Percentiles rank a stretch among this genome's conserved stretches.
Evolutionary conservation across 2,329 filamentous ascomycete species (phyloP).

Genomic region (Cercospora sojina): DNA sequence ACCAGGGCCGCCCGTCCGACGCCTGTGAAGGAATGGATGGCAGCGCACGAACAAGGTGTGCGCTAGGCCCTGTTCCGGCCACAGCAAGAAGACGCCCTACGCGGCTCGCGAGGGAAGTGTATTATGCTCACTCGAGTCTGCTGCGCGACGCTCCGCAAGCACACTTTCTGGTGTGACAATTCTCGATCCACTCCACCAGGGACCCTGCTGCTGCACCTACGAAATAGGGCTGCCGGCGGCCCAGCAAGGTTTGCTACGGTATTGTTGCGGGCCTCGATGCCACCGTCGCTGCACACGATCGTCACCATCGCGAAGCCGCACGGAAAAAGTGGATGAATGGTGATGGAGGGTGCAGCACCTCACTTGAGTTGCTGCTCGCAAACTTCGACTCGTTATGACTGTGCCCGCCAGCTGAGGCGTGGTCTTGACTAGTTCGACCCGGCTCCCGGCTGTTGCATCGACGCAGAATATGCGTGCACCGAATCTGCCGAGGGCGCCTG

Average conservation of each 20-base stretch:
- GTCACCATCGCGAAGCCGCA: not conserved
- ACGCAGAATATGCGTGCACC: not conserved
- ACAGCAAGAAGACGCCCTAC: conserved; percentile 12
- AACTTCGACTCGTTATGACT: not conserved
- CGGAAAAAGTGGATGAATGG: not conserved
- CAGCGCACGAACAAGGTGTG: conserved; percentile 8
- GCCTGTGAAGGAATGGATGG: not conserved
- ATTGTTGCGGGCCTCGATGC: not conserved
- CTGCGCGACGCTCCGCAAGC: not conserved
- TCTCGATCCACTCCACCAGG: not conserved
- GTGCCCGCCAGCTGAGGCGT: not conserved
- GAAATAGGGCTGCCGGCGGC: not conserved
- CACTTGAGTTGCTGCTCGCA: not conserved
- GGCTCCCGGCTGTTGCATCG: not conserved
- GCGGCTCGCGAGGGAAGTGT: not conserved
- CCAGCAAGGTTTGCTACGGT: not conserved
- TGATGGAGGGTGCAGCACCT: not conserved
- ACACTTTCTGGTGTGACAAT: not conserved
- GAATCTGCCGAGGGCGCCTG: conserved; percentile 1
- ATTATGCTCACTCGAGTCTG: not conserved
- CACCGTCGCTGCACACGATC: not conserved
- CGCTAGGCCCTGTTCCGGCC: conserved; percentile 8
- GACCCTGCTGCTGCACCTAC: conserved; percentile 8
- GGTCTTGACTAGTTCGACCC: not conserved
- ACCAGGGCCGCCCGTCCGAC: conserved; percentile 6